phyloP scores from a whole-genome alignment of 345 rosid genomes.

The Linum tenue region DNA sequence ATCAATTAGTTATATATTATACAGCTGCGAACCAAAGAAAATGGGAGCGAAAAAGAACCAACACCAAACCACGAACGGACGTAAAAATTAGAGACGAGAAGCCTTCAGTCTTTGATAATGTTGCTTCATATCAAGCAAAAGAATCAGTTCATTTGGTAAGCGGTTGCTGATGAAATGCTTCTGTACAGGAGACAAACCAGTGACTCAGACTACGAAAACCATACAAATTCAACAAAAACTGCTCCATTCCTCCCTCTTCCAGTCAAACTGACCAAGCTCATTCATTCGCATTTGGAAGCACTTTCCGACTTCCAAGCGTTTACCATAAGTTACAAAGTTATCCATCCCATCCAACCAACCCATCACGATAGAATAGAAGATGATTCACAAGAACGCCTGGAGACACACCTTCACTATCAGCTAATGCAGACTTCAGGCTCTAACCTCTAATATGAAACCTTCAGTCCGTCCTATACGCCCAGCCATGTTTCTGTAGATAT shows the following conservation, averaged over 20 bases:
- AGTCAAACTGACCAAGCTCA: background rate
- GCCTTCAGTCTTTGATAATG: background rate
- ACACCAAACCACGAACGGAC: no score
- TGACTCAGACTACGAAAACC: background rate
- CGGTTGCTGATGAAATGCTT: background rate
- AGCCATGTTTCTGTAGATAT: constrained; percentile 54
- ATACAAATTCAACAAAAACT: background rate
- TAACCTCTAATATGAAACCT: background rate
- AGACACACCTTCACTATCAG: background rate
- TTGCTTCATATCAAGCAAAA: background rate
- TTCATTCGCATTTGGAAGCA: no score
- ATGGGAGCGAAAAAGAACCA: no score
- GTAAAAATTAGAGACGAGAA: no score
- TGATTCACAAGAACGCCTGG: no score
- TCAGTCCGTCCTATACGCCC: constrained; percentile 60
- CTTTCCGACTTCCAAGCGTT: no score
- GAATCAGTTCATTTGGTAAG: background rate
- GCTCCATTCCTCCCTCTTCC: background rate
- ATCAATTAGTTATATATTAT: no score
- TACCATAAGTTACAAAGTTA: no score
- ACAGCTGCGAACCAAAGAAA: no score
- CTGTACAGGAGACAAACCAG: background rate
- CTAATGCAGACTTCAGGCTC: background rate
- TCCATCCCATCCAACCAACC: no score
- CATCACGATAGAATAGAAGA: no score